A percentile compares a stretch with the other conserved stretches of the same genome.
Conservation (phyloP, 2,329 filamentous ascomycete species). For the Bipolaris oryzae region DNA sequence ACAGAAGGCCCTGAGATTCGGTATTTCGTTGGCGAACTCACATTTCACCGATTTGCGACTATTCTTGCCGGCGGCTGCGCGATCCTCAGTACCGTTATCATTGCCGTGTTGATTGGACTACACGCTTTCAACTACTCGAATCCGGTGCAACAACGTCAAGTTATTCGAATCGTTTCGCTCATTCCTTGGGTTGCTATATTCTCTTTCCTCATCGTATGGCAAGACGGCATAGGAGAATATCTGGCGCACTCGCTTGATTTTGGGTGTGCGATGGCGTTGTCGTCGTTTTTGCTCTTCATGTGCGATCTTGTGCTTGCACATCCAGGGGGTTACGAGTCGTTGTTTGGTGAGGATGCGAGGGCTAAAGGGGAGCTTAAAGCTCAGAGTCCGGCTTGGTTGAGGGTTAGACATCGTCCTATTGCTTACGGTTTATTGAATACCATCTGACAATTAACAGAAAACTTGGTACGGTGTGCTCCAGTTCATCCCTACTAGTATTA, state of each 20-base stretch:
- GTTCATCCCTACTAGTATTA: slow-evolving; percentile 37
- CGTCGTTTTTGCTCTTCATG: slow-evolving; percentile 38
- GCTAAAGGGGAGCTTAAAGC: slow-evolving; percentile 17
- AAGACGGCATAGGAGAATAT: slow-evolving; percentile 26
- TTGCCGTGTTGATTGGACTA: slow-evolving; percentile 20
- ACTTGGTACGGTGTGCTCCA: slow-evolving; percentile 42
- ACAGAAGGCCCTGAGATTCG: slow-evolving; percentile 23
- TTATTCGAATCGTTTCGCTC: slow-evolving; percentile 35
- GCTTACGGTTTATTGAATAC: not conserved
- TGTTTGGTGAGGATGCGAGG: slow-evolving; percentile 32
- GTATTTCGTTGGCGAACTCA: slow-evolving; percentile 29
- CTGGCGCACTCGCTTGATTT: slow-evolving; percentile 31
- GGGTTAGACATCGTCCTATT: slow-evolving; percentile 17
- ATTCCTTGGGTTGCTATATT: slow-evolving; percentile 37
- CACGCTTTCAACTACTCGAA: slow-evolving; percentile 37
- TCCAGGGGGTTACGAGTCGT: slow-evolving; percentile 34
- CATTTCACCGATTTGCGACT: slow-evolving; percentile 34
- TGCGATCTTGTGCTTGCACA: slow-evolving; percentile 40
- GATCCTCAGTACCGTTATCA: slow-evolving; percentile 24
- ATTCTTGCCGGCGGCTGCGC: slow-evolving; percentile 30
- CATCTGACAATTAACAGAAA: slow-evolving; percentile 19
- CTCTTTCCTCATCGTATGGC: slow-evolving; percentile 32
- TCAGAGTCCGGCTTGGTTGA: slow-evolving; percentile 34
- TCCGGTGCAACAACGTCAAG: slow-evolving; percentile 38
- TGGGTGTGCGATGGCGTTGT: slow-evolving; percentile 39